Conservation (phyloP, 2,329 filamentous ascomycete genomes). For the Microthyrium microscopicum region DNA sequence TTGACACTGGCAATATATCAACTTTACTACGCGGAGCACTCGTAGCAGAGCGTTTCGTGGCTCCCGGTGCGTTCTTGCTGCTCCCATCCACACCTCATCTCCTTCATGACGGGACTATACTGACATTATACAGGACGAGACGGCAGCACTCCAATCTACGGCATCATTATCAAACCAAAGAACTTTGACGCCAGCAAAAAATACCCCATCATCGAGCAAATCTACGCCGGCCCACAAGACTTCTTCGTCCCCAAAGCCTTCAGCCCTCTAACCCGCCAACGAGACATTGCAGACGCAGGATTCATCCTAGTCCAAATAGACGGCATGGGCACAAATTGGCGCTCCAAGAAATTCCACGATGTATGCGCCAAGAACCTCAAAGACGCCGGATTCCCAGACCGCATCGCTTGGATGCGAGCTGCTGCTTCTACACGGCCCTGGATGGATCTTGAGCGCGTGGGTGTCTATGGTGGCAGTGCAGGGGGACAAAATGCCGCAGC, state of each 20-base stretch:
- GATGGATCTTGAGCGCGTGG: conserved; percentile 14
- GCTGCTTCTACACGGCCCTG: conserved; percentile 13
- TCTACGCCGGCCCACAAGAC: conserved; percentile 15
- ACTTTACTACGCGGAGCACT: conserved; percentile 2
- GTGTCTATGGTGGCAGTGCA: conserved; percentile 13
- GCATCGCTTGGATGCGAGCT: conserved; percentile 16
- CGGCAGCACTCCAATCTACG: conserved; percentile 13
- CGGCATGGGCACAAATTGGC: conserved; percentile 17
- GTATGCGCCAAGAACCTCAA: conserved; percentile 15
- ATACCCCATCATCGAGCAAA: conserved; percentile 15
- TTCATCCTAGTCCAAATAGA: conserved; percentile 15
- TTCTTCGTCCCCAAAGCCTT: conserved; percentile 14
- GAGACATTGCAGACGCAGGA: conserved; percentile 13
- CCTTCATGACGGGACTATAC: no score
- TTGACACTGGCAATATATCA: conserved; percentile 12
- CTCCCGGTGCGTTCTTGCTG: no score
- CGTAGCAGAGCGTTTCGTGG: conserved; percentile 13
- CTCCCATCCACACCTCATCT: no score
- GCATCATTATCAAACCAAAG: conserved; percentile 14
- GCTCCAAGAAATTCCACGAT: conserved; percentile 16
- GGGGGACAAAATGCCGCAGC: conserved; percentile 16
- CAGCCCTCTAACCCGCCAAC: conserved; percentile 8
- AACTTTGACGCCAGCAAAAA: conserved; percentile 14
- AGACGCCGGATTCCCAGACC: conserved; percentile 15
- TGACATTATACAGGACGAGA: no score